Percentiles rank a stretch among this genome's conserved stretches.
phyloP scores from a whole-genome alignment of 2,329 filamentous ascomycete species.

The Colletotrichum tropicale region DNA sequence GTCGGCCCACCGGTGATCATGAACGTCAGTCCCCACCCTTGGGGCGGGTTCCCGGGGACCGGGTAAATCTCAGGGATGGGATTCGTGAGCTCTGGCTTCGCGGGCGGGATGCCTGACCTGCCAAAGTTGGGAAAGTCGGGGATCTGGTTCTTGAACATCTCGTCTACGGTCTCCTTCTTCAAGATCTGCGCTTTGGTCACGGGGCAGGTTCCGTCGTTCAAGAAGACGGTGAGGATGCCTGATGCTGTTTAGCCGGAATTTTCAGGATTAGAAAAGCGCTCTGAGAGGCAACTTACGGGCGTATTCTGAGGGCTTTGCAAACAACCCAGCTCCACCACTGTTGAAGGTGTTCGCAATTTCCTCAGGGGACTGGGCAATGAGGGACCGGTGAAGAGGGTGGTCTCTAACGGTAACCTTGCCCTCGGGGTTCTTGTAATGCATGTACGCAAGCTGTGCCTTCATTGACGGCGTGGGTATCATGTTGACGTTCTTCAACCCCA shows the following conservation, averaged over 20 bases:
- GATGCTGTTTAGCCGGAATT: neutral
- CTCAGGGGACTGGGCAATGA: slow-evolving; percentile 43
- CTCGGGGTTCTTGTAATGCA: slow-evolving; percentile 56
- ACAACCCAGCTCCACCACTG: slow-evolving; percentile 66
- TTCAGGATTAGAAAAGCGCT: fast-evolving
- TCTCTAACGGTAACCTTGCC: slow-evolving; percentile 47
- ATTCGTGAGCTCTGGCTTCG: slow-evolving; percentile 56
- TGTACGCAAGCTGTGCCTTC: slow-evolving; percentile 57
- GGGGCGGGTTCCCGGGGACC: slow-evolving; percentile 48
- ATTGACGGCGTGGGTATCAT: slow-evolving; percentile 63
- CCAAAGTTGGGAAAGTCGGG: slow-evolving; percentile 57
- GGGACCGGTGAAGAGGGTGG: slow-evolving; percentile 52
- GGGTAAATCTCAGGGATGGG: slow-evolving; percentile 53
- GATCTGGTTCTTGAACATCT: slow-evolving; percentile 71
- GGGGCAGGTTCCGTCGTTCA: slow-evolving; percentile 69
- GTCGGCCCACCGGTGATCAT: slow-evolving; percentile 55
- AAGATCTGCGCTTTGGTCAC: slow-evolving; percentile 60
- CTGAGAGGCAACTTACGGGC: slow-evolving; percentile 45
- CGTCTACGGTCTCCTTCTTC: slow-evolving; percentile 58
- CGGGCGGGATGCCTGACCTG: slow-evolving; percentile 44
- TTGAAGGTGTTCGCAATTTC: slow-evolving; percentile 46
- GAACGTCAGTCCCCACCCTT: slow-evolving; percentile 69
- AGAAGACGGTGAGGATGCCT: slow-evolving; percentile 64
- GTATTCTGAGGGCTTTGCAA: slow-evolving; percentile 65
- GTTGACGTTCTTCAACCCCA: slow-evolving; percentile 52